Evolutionary conservation across 192 early-diverging fungal species (phyloP), one percentile per base, ranked within the genome.

Genomic region (Bifiguratus adelaidae): DNA sequence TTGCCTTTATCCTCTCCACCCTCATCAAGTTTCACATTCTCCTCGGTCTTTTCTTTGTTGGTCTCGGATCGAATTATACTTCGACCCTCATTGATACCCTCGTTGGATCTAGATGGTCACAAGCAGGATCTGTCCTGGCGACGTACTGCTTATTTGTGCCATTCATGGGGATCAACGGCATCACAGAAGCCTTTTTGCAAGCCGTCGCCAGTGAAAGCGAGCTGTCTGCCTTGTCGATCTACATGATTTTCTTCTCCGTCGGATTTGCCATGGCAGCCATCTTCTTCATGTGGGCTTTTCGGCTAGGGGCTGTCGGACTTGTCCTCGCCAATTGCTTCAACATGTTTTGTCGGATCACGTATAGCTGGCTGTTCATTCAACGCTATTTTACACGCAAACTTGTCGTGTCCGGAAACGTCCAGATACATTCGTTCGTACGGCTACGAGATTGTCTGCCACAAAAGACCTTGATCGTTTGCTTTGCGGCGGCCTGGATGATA

Each of bases 131-230:
- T 20, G 78, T 83, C 0, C 61, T 96, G 27, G 59, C 77, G 1
- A 58, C 75, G 1, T 99, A 95, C 56, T 95, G 91, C 49, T 49
- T 85, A 26, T 99, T 92, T 68, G 73, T 99, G 1, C 95, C 95
- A 3, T 46, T 95, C 8, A 84, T 96, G 86, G 95, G 90, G 9
- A 43, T 93, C 23, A 99, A 99, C 58, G 95, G 95, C 0, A 84
- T 99, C 42, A 82, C 88, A 4, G 95, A 99, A 57, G 87, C 85
- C 1, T 96, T 92, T 61, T 73, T 95, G 15, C 89, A 92, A 52
- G 87, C 83, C 2, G 86, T 91, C 15, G 95, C 82, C 0, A 64
- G 82, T 3, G 61, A 74, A 30, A 50, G 57, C 2, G 76, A 82
- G 38, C 61, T 98, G 7, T 25, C 60, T 4, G 33, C 50, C 15